These are phyloP conservation scores for Calonectria pauciramosa DNA, from an alignment of 2,329 filamentous ascomycete species.

Conservation along the genomic window DNA sequence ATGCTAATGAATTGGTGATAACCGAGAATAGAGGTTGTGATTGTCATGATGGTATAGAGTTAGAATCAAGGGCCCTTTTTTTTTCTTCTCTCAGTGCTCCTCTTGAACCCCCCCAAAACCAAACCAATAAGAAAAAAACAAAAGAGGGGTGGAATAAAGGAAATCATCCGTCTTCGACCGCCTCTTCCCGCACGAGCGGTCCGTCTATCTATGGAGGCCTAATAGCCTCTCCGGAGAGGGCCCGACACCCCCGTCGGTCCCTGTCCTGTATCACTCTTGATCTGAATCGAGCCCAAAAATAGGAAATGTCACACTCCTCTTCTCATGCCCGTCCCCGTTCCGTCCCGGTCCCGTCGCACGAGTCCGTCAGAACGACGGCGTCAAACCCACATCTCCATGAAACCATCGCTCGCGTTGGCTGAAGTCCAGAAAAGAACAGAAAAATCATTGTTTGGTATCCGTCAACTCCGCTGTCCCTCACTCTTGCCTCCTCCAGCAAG, in stretches of 20 bases:
- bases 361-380: background rate
- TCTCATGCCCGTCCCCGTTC: constrained; percentile 1
- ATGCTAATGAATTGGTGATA: background rate
- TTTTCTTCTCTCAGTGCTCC: constrained; percentile 23
- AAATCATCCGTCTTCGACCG: constrained; percentile 30
- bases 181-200: constrained; percentile 46
- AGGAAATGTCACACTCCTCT: background rate
- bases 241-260: constrained; percentile 14
- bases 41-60: constrained; percentile 18
- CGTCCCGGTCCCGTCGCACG: constrained; percentile 11
- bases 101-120: background rate
- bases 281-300: constrained; percentile 7
- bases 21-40: background rate
- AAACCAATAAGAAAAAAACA: background rate
- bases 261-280: constrained; percentile 9
- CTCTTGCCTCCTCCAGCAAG: constrained; percentile 13
- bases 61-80: constrained; percentile 28
- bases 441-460: constrained; percentile 29
- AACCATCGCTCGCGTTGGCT: constrained; percentile 10
- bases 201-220: constrained; percentile 45
- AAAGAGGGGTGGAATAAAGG: constrained; percentile 8
- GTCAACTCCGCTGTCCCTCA: constrained; percentile 29
- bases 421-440: constrained; percentile 11
- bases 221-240: constrained; percentile 36
- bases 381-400: background rate